phyloP scores from a whole-genome alignment of 208 protist genomes.

The Porcisia hertigi region DNA sequence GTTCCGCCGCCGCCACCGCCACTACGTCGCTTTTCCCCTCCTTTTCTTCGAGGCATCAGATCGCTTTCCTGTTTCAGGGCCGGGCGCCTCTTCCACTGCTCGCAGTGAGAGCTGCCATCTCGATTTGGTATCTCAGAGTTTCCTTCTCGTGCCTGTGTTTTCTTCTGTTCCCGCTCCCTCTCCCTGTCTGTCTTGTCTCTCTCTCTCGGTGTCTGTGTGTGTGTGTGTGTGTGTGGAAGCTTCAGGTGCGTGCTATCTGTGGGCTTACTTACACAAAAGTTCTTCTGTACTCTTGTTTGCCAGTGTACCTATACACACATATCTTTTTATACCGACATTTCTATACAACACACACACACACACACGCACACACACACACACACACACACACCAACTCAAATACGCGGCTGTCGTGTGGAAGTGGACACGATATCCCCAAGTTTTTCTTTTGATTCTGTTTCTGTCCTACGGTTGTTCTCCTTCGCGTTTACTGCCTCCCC shows the following conservation, averaged over 20 bases:
- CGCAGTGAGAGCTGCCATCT: neutral
- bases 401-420: no score
- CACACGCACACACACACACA: constrained; percentile 2
- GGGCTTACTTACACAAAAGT: neutral
- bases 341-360: neutral
- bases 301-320: neutral
- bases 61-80: neutral
- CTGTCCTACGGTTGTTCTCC: no score
- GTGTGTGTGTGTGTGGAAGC: neutral
- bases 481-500: no score
- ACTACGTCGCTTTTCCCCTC: neutral
- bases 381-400: neutral
- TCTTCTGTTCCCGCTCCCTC: neutral
- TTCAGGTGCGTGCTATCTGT: neutral
- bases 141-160: neutral
- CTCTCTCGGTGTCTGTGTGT: neutral
- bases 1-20: neutral
- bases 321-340: neutral
- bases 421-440: no score
- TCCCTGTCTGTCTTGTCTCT: neutral
- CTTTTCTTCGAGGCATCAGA: neutral
- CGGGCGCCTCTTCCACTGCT: neutral
- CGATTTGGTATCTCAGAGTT: neutral
- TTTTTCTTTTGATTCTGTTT: no score
- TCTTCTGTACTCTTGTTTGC: neutral